These are phyloP conservation scores for Kurtzmaniella quercitrusa DNA, from an alignment of 1,139 yeast species.

Conservation along the genomic window DNA sequence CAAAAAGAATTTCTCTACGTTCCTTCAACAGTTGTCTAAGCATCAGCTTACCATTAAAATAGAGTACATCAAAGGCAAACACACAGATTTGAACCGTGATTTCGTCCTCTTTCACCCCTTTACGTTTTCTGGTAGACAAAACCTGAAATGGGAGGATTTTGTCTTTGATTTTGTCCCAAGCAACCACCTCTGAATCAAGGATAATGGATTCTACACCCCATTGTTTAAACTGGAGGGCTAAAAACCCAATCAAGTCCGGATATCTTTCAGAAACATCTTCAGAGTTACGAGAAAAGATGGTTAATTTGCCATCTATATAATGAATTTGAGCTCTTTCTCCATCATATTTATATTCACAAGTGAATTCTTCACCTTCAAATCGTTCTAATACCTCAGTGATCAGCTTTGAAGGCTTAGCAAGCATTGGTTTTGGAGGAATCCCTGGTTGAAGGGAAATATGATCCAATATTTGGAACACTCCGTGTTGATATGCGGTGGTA, in stretches of 20 bases:
- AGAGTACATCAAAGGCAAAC: slow-evolving; percentile 85
- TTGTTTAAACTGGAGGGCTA: slow-evolving; percentile 15
- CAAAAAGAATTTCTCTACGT: slow-evolving; percentile 58
- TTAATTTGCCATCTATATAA: slow-evolving; percentile 63
- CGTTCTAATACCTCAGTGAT: slow-evolving; percentile 86
- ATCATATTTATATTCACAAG: slow-evolving; percentile 95
- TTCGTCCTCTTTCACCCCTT: slow-evolving; percentile 82
- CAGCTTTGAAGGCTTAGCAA: slow-evolving; percentile 95
- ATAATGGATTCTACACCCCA: slow-evolving; percentile 45
- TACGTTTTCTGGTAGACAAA: slow-evolving; percentile 86
- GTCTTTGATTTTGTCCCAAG: slow-evolving; percentile 76
- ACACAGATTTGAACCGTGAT: slow-evolving; percentile 88
- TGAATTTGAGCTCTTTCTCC: slow-evolving; percentile 98
- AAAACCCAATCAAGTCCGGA: slow-evolving; percentile 78
- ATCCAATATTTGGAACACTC: slow-evolving; percentile 60
- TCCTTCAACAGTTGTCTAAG: slow-evolving; percentile 66
- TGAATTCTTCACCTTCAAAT: slow-evolving; percentile 78
- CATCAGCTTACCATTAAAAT: slow-evolving; percentile 65
- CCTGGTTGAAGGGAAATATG: slow-evolving; percentile 84
- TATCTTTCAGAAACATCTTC: slow-evolving; percentile 96
- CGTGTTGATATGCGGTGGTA: slow-evolving; percentile 59
- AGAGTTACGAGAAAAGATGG: slow-evolving; percentile 86
- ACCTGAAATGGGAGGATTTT: slow-evolving; percentile 92
- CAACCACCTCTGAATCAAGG: slow-evolving; percentile 97
- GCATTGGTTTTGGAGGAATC: slow-evolving; percentile 94